phyloP scores from a whole-genome alignment of 768 basidiomycete genomes.

The Termitomyces eurrhizus region DNA sequence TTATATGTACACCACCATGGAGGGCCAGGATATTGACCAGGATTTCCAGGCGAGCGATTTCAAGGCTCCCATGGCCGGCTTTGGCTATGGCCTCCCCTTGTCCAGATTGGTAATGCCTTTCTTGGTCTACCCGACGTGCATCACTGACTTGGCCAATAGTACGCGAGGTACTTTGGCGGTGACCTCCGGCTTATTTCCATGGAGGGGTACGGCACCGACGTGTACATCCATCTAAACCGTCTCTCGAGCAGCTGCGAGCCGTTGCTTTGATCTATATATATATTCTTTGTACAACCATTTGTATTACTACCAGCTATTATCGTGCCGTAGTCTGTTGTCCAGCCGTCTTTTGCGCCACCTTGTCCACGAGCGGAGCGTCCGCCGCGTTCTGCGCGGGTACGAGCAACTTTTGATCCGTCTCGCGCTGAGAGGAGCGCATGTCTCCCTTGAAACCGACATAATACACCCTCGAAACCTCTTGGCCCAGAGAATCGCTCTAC shows the following conservation, averaged over 20 bases:
- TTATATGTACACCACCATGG: slow-evolving; percentile 94
- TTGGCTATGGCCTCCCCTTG: slow-evolving; percentile 90
- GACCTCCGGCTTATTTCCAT: slow-evolving; percentile 93
- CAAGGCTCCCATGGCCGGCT: slow-evolving; percentile 97
- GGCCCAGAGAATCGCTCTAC: slow-evolving; percentile 66
- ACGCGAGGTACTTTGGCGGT: slow-evolving; percentile 93
- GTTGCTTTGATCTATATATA: neutral
- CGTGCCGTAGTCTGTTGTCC: slow-evolving; percentile 64
- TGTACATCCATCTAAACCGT: slow-evolving; percentile 88
- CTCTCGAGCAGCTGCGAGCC: slow-evolving; percentile 59
- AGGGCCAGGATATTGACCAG: slow-evolving; percentile 65
- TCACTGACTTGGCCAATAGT: slow-evolving; percentile 37
- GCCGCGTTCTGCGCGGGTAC: slow-evolving; percentile 80
- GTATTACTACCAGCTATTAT: slow-evolving; percentile 14
- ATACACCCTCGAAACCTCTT: slow-evolving; percentile 63
- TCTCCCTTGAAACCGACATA: slow-evolving; percentile 86
- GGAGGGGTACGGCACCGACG: slow-evolving; percentile 97
- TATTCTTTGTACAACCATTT: neutral
- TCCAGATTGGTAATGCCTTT: slow-evolving; percentile 64
- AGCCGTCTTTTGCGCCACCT: slow-evolving; percentile 50
- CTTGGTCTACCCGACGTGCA: too few relatives aligned
- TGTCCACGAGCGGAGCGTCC: slow-evolving; percentile 65
- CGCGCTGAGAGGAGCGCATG: slow-evolving; percentile 46
- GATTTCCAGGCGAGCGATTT: slow-evolving; percentile 87
- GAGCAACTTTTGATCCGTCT: slow-evolving; percentile 60